Evolutionary conservation across 2,329 filamentous ascomycete genomes (phyloP), one percentile per base, ranked within the genome.

Genomic region (Trichoderma citrinoviride): DNA sequence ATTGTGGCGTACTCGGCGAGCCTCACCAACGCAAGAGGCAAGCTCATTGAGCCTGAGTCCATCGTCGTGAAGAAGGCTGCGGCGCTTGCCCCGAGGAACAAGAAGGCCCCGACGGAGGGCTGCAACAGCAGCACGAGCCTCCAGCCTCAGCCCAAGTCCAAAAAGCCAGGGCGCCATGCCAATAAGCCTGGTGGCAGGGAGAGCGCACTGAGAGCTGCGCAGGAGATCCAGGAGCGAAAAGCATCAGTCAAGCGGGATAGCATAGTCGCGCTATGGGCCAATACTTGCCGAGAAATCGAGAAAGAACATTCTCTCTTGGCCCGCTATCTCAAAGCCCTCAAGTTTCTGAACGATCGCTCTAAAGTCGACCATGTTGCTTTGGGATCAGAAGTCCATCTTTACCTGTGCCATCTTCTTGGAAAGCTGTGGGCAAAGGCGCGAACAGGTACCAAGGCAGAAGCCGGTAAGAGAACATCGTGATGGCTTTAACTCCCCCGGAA

Each of bases 1-100:
- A 90, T 90, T 75, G 81, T 82, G 29, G 79, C 82, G 1, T 93
- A 92, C 72, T 87, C 90, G 1, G 87, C 87, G 14, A 91, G 88
- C 74, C 78, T 92, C 53, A 90, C 87, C 0, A 88, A 87, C 64
- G 80, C 85, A 0, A 79, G 82, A 2, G 88, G 88, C 3, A 90
- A 87, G 68, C 78, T 78, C 2, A 80, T 91, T 5, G 81, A 89
- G 25, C 87, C 87, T 0, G 87, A 91, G 72, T 85, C 80, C 4
- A 84, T 92, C 55, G 82, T 88, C 1, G 81, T 84, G 21, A 66
- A 70, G n/a, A 61, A 67, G 69, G 50, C 60, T 17, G 50, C 3
- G 7, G n/a, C 10, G 25, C 68, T 68, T 65, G 66, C 23, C 19
- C 0, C 12, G 65, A 68, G 58, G 15, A 50, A 61, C 5, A 55